Base-by-base conservation (phyloP, 352 stramenopile species). In the Phytopythium litorale region DNA sequence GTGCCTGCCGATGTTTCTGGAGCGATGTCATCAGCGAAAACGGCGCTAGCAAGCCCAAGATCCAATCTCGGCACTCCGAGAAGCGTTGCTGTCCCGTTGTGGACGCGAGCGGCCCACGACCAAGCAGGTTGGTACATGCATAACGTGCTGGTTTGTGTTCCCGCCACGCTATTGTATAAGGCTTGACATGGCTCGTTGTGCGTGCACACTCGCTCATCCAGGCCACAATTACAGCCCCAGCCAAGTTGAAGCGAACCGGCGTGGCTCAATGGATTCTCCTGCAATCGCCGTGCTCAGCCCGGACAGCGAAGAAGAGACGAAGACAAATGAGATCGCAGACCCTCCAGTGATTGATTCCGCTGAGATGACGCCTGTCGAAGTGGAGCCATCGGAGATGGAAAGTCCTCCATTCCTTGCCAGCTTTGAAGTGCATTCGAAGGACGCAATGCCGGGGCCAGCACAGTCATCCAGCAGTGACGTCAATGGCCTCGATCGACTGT, bases 271-370 rank as follows among this genome's bases (percentile, higher is more conserved):
- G 7, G n/a, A 32, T 45, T 3, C 65, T 67, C 60, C 32, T 70
- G 8, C 53, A 16, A 45, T 42, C 51, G 42, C 55, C 40, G 30
- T 23, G 4, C 48, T 49, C 50, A 66, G 45, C 7, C 56, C 49
- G 8, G 63, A 73, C 55, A 52, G 58, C n/a, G 43, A 66, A 21
- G 38, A 60, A 15, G 58, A 69, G 25, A 60, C 48, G 12, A 72
- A 65, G 49, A 33, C 12, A 37, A 48, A 18, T 65, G 19, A 13
- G 35, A n/a, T 35, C 25, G 28, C 37, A n/a, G 28, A 51, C 8
- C 45, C 45, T 51, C 45, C 45, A 1, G 45, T 51, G 21, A 28
- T 51, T 13, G 45, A 30, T 9, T 32, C 21, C 1, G n/a, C 45
- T 32, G n/a, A 30, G 5, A 32, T 8, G 11, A 32, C 45, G 4